Base-by-base conservation (phyloP, 169 alveolate genomes). In the Blepharisma undulans region DNA sequence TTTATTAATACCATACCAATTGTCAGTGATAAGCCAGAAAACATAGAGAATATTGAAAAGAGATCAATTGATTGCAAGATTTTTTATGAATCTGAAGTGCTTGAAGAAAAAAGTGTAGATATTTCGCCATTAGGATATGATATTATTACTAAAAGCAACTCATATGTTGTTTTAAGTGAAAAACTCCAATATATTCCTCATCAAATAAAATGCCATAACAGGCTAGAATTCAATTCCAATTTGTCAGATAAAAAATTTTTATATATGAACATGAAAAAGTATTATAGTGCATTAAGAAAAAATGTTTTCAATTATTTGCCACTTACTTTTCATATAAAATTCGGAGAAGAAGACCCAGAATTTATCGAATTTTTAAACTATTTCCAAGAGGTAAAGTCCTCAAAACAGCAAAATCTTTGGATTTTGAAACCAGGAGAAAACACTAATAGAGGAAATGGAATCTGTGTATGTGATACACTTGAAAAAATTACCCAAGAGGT, bases 391-490 rank as follows among this genome's bases (percentile, higher is more conserved):
- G 87, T 29, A n/a, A 60, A 87, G n/a, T 34, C 34, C 66, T 76
- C 72, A 86, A 61, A 86, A 30, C 36, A 21, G 27, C 25, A 74
- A 29, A 74, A 74, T 29, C 8, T 22, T 14, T 93, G 96, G 94
- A 93, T 93, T 34, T 76, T 93, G 2, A 93, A 93, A 32, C 96
- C 96, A 33, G 96, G 96, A 60, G 96, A 93, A 92, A 71, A 77
- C 71, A 89, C 96, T 18, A 93, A 93, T 76, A 76, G 96, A 86
- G 96, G 96, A 33, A 93, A 88, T 78, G 95, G 95, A n/a, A 93
- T 93, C 2, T 33, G 80, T 22, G 91, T 93, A 0, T 93, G 94
- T 72, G 60, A 84, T 21, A 74, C 87, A n/a, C 27, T 93, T 8
- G 61, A 74, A 61, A 88, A 93, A 32, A 93, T 93, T 14, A 91